phyloP scores from a whole-genome alignment of 352 stramenopile species.

The Aphanomyces cochlioides region DNA sequence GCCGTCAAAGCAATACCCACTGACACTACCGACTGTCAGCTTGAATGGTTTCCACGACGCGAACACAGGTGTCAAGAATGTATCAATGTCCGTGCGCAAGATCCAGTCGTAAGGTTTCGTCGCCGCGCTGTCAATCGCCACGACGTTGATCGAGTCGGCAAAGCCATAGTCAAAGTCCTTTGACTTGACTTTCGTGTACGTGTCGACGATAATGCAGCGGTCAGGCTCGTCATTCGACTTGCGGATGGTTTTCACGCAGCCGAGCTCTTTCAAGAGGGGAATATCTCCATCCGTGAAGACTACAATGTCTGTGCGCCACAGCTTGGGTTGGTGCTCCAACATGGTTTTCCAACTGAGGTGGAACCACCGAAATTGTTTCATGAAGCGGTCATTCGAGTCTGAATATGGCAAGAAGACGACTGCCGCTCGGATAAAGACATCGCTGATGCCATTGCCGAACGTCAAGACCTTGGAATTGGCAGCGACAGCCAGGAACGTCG shows the following conservation, averaged over 20 bases:
- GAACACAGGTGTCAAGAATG: background rate
- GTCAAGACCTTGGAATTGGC: too few relatives aligned
- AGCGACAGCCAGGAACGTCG: too few relatives aligned
- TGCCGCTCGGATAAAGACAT: background rate
- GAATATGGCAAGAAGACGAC: slow-evolving; percentile 10
- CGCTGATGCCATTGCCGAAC: too few relatives aligned
- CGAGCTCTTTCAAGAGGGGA: background rate
- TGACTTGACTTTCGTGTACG: background rate
- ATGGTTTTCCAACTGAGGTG: slow-evolving; percentile 6
- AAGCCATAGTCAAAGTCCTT: slow-evolving; percentile 2
- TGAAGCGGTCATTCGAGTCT: background rate
- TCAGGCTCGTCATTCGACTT: background rate
- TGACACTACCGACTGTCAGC: too few relatives aligned
- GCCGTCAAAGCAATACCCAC: too few relatives aligned
- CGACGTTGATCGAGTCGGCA: background rate
- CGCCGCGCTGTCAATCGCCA: background rate
- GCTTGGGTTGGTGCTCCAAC: background rate
- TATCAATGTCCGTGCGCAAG: background rate
- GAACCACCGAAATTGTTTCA: slow-evolving; percentile 21
- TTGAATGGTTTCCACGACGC: background rate
- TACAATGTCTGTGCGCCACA: slow-evolving; percentile 21
- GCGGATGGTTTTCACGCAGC: background rate
- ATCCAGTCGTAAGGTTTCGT: background rate
- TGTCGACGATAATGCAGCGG: slow-evolving; percentile 2
- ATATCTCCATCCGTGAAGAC: background rate